Evolutionary conservation across 345 rosid genomes (phyloP), one percentile per base, ranked within the genome.

Genomic region (Aethionema arabicum): DNA sequence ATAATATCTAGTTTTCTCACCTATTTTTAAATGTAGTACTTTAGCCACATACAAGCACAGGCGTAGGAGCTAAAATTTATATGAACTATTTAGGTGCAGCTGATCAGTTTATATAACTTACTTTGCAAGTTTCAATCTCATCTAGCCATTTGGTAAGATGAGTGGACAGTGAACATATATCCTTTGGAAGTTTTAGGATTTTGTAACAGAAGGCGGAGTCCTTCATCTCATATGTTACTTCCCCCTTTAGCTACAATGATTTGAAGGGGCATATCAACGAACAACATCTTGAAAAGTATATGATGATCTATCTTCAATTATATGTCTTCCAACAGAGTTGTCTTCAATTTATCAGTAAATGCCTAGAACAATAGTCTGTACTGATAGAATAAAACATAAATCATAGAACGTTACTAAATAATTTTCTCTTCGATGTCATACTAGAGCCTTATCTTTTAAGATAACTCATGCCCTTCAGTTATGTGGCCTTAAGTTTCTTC

Each of bases 121-220:
- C 96, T 89, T 89, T 92, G 62, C 84, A 77, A 60, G 59, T 73
- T 75, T 87, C 98, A 49, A 92, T 68, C 68, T 89, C 93, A 36
- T 78, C 60, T 57, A 92, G 77, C 98, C 98, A 92, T 65, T 76
- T 83, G 40, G 95, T 79, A 64, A 89, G 79, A 44, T 77, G 79
- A 51, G 69, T 76, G 11, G 91, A 78, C 66, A 86, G 82, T 31
- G 79, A 78, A 66, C 87, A 83, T 44, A 87, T 69, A 39, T 89
- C 87, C 62, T 32, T 61, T 29, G 98, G 98, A 57, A 64, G 52
- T 56, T 83, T 45, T 67, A 76, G 63, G 62, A 83, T 70, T 61
- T 72, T 79, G 77, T 80, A 92, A 76, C 86, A 92, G 66, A 70
- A 86, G 59, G 95, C 95, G 3, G 85, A 81, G 67, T 92, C 93